phyloP scores from a whole-genome alignment of 768 basidiomycete genomes.

The Floccularia luteovirens region DNA sequence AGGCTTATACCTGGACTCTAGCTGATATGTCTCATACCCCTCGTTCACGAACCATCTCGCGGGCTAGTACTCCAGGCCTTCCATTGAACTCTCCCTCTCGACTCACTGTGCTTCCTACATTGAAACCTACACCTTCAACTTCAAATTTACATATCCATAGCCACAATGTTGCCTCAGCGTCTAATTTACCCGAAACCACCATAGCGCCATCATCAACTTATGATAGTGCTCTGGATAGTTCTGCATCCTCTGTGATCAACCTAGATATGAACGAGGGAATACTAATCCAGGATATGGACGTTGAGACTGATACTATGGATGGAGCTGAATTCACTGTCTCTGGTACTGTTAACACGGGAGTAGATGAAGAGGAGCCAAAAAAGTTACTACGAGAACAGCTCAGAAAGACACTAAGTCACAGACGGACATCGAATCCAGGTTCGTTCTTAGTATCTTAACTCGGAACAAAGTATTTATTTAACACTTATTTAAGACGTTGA shows the following conservation, averaged over 20 bases:
- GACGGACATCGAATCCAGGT: slow-evolving; percentile 40
- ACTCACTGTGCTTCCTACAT: slow-evolving; percentile 39
- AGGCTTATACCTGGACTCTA: not conserved
- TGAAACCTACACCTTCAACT: slow-evolving; percentile 47
- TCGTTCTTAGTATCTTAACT: slow-evolving; percentile 7
- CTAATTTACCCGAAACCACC: slow-evolving; percentile 18
- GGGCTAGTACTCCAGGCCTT: slow-evolving; percentile 18
- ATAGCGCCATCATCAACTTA: slow-evolving; percentile 12
- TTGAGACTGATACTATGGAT: slow-evolving; percentile 47
- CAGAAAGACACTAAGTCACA: slow-evolving; percentile 53
- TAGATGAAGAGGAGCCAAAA: slow-evolving; percentile 51
- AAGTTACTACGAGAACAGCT: slow-evolving; percentile 64
- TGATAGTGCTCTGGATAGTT: slow-evolving; percentile 44
- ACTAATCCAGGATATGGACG: slow-evolving; percentile 62
- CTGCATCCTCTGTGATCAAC: slow-evolving; percentile 65
- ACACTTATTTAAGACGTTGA: slow-evolving; percentile 16
- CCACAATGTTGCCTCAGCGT: slow-evolving; percentile 25
- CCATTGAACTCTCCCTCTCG: slow-evolving; percentile 39
- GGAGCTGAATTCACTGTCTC: slow-evolving; percentile 45
- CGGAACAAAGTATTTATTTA: not conserved
- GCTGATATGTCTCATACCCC: slow-evolving; percentile 21
- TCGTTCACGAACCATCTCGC: slow-evolving; percentile 21
- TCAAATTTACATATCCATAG: slow-evolving; percentile 52
- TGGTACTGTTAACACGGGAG: slow-evolving; percentile 31
- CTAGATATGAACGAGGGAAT: slow-evolving; percentile 64